Evolutionary conservation across 2,329 filamentous ascomycete genomes (phyloP).

Genomic region (Capronia epimyces): DNA sequence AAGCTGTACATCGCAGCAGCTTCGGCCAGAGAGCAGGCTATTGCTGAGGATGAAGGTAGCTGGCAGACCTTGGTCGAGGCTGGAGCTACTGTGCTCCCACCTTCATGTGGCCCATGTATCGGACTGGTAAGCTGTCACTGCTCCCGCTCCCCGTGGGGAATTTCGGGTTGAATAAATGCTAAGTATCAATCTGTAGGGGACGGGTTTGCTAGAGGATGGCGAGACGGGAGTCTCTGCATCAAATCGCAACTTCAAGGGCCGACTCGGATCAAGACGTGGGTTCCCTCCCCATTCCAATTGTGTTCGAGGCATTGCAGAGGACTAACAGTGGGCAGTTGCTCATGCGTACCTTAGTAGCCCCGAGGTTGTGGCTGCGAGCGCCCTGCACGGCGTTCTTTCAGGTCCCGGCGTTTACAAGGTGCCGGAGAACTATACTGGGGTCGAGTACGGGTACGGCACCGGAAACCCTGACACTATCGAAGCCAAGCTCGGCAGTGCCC

Average conservation of each 20-base stretch:
- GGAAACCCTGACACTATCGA: slow-evolving; percentile 58
- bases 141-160: too few relatives aligned
- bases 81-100: slow-evolving; percentile 65
- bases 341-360: slow-evolving; percentile 83
- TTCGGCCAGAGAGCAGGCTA: slow-evolving; percentile 67
- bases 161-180: too few relatives aligned
- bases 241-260: slow-evolving; percentile 87
- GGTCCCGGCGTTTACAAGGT: slow-evolving; percentile 74
- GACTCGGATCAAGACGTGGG: too few relatives aligned
- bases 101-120: slow-evolving; percentile 80
- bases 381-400: slow-evolving; percentile 51
- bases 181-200: too few relatives aligned
- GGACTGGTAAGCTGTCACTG: too few relatives aligned
- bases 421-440: slow-evolving; percentile 59
- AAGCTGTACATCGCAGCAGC: slow-evolving; percentile 88
- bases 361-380: slow-evolving; percentile 87
- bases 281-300: too few relatives aligned
- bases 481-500: slow-evolving; percentile 60
- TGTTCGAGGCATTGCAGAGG: too few relatives aligned
- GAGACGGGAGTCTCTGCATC: slow-evolving; percentile 78
- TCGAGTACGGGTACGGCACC: slow-evolving; percentile 64
- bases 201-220: slow-evolving; percentile 72
- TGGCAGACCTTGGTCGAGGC: slow-evolving; percentile 80
- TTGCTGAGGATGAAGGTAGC: slow-evolving; percentile 72
- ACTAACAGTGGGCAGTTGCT: slow-evolving; percentile 80